phyloP scores from a whole-genome alignment of 768 basidiomycete species.

The Tremella mesenterica region DNA sequence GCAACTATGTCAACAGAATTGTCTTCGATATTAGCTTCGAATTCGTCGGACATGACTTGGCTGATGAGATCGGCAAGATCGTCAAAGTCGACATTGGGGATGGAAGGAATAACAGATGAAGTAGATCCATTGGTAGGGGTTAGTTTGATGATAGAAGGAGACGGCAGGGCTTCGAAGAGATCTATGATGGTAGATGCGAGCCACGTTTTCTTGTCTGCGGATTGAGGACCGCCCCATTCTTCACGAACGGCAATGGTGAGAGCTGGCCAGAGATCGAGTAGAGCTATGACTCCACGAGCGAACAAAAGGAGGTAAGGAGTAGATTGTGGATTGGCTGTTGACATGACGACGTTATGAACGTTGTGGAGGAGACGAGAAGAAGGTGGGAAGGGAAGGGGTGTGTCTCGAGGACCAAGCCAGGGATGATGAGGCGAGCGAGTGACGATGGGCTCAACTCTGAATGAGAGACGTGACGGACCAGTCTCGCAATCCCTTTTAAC shows the following conservation, averaged over 20 bases:
- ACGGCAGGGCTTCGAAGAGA: conserved; percentile 50
- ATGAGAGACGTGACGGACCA: too few relatives aligned
- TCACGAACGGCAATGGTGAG: conserved; percentile 77
- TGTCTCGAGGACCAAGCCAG: too few relatives aligned
- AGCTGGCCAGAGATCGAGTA: conserved; percentile 74
- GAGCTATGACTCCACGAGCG: conserved; percentile 74
- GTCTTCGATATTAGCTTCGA: conserved; percentile 74
- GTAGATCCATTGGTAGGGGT: conserved; percentile 41
- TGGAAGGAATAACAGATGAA: conserved; percentile 1
- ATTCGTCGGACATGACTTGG: conserved; percentile 81
- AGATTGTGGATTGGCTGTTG: not conserved
- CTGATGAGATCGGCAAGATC: conserved; percentile 74
- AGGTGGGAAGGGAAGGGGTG: too few relatives aligned
- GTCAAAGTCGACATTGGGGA: conserved; percentile 53
- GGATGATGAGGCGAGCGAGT: too few relatives aligned
- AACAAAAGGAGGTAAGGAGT: conserved; percentile 51
- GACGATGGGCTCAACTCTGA: too few relatives aligned
- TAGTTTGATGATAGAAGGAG: conserved; percentile 40
- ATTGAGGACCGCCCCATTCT: conserved; percentile 73
- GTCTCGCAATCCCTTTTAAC: too few relatives aligned
- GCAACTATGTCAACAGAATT: conserved; percentile 69
- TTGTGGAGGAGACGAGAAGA: too few relatives aligned
- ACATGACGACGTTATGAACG: not conserved
- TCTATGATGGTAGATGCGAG: conserved; percentile 54
- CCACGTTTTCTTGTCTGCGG: conserved; percentile 68